These are phyloP conservation scores for Hortaea sp. DNA, from an alignment of 2,329 filamentous ascomycete genomes.

Conservation along the genomic window DNA sequence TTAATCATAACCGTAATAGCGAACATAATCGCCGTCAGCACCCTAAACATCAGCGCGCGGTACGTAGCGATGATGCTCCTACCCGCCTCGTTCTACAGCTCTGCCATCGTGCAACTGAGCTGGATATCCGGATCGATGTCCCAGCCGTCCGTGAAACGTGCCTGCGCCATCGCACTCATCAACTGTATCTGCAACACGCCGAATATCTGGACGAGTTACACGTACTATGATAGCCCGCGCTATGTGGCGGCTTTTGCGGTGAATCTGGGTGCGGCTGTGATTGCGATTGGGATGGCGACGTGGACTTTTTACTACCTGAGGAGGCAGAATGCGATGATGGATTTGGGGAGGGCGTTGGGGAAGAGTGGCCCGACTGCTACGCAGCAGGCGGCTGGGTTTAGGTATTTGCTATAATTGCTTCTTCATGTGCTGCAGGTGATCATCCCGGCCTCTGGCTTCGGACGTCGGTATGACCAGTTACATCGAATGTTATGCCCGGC, in stretches of 20 bases:
- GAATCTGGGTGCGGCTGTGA: constrained; percentile 54
- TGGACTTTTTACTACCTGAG: constrained; percentile 12
- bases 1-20: constrained; percentile 45
- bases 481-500: too few relatives aligned
- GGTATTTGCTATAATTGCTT: constrained; percentile 15
- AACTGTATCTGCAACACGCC: constrained; percentile 46
- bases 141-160: constrained; percentile 45
- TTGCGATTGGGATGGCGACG: constrained; percentile 55
- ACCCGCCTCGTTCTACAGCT: constrained; percentile 44
- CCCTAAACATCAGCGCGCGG: constrained; percentile 45
- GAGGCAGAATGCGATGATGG: constrained; percentile 17
- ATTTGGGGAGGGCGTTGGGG: constrained; percentile 12
- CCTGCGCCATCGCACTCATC: constrained; percentile 45
- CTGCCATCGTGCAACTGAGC: constrained; percentile 51
- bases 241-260: constrained; percentile 52
- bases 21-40: constrained; percentile 52
- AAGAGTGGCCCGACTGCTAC: constrained; percentile 14
- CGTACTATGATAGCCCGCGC: constrained; percentile 26
- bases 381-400: constrained; percentile 17
- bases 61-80: constrained; percentile 51
- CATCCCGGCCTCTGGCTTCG: too few relatives aligned
- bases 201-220: constrained; percentile 43
- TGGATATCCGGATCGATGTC: constrained; percentile 45
- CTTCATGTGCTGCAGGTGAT: too few relatives aligned
- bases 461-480: too few relatives aligned